Base-by-base conservation (phyloP, 768 basidiomycete genomes). In the Trametopsis cervina region DNA sequence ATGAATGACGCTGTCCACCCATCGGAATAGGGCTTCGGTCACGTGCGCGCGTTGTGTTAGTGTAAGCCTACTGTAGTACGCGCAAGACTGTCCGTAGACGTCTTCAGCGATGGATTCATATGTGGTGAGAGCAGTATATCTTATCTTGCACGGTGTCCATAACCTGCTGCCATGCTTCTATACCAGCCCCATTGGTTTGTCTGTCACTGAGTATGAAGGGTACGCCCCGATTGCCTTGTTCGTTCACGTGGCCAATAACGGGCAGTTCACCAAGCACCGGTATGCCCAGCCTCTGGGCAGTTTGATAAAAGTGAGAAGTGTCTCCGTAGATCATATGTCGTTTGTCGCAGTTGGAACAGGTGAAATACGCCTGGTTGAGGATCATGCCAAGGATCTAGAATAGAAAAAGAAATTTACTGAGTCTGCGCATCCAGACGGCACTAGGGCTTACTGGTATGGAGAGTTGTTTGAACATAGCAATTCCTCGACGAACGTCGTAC, bases 391-490 rank as follows among this genome's bases (percentile, higher is more conserved):
- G 77, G 49, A 96, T 88, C 93, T 96, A 23, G 5, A 15, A 12
- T 5, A 15, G 13, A 1, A 22, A 39, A 10, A 33, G 20, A 12
- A 40, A 6, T 15, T 15, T 18, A 13, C 2, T 23, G 40, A 12
- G 35, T 4, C 6, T 4, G 38, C 18, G 5, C 13, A 41, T 17
- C 43, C 10, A 6, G 21, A 33, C 37, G 25, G 27, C 17, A 4
- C 20, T 15, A 26, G 36, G 6, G 66, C 84, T 44, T 58, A 95
- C 92, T 0, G 95, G 94, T 1, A 97, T 82, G 15, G 76, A 73
- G 7, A 97, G 75, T 65, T 94, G 96, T 45, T 79, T 78, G 61
- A 97, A 84, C 90, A 95, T 95, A 6, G 84, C 76, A 20, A 97
- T 86, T 0, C 95, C 94, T 56, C 94, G 94, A 51, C 89, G 76